Base-by-base conservation (phyloP, 2,329 filamentous ascomycete genomes). In the Ambrosiella cleistominuta region DNA sequence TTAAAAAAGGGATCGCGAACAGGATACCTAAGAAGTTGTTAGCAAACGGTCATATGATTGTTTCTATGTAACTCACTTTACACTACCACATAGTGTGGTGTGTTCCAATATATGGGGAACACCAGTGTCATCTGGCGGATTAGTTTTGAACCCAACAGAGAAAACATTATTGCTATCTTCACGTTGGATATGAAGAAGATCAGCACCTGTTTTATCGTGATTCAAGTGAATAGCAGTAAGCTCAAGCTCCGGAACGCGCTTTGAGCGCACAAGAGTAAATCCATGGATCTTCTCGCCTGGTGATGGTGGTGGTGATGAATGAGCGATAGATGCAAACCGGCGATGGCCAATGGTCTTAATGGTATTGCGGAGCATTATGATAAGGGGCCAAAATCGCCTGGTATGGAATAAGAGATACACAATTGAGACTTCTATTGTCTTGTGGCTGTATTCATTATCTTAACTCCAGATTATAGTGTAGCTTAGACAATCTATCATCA, bases 101-200 rank as follows among this genome's bases (percentile, higher is more conserved):
- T 98, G 93, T 74, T 98, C 93, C 59, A 98, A 77, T 64, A 98
- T 97, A 71, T 98, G 93, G 15, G 93, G 93, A 49, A 98, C 83
- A 55, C 93, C 93, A 0, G 93, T 97, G 66, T 93, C 89, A 71
- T 98, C 89, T 7, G 90, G 90, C 15, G 93, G 93, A 68, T 97
- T 97, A 27, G 93, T 98, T 79, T 96, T 96, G 81, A 98, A 98
- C 56, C 90, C 93, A 66, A 98, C 94, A 42, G 90, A 94, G 72
- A 98, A 98, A 68, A 97, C 93, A 86, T 98, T 98, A 74, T 98
- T 98, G 74, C 85, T 86, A 68, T 98, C 93, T 60, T 97, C 89
- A 64, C 91, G 79, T 13, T 90, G 91, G 65, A 98, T 85, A 71
- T 98, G 93, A 52, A 98, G 77, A 68, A 97, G 96, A 64, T 98